Evolutionary conservation across 345 rosid genomes (phyloP).

Genomic region (Melaleuca alternifolia): DNA sequence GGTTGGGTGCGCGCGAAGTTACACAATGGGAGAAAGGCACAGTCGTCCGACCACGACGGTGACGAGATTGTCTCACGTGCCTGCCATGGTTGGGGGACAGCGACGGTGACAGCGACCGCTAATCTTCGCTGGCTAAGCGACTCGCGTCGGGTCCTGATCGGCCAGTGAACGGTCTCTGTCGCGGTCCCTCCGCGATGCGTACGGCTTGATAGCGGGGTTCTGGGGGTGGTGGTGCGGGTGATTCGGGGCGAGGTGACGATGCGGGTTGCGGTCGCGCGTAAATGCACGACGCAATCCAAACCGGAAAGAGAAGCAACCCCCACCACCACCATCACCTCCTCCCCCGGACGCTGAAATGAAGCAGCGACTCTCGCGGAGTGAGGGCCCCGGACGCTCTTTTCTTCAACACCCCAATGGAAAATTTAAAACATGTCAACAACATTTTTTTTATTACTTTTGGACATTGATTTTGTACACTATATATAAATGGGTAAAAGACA

Average conservation of each 20-base stretch:
- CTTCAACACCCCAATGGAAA: too few species aligned
- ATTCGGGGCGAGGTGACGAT: neutral
- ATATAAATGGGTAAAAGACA: too few species aligned
- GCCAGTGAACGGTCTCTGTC: neutral
- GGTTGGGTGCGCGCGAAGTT: neutral
- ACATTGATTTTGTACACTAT: too few species aligned
- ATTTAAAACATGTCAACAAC: too few species aligned
- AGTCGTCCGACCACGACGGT: neutral
- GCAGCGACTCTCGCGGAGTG: neutral
- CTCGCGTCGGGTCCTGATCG: neutral
- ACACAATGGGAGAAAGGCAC: too few species aligned
- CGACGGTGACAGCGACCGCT: neutral
- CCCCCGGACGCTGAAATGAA: neutral
- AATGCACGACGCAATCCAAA: neutral
- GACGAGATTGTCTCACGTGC: neutral
- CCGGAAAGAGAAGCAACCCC: neutral
- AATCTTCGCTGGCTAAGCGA: neutral
- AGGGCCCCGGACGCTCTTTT: too few species aligned
- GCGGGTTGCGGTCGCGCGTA: neutral
- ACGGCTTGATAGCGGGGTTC: neutral
- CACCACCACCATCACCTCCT: neutral
- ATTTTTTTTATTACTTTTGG: too few species aligned
- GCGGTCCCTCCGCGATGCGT: neutral
- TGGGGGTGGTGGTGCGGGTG: neutral
- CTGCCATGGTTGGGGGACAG: neutral